phyloP scores from a whole-genome alignment of 2,329 filamentous ascomycete species.

The Sclerotinia borealis region DNA sequence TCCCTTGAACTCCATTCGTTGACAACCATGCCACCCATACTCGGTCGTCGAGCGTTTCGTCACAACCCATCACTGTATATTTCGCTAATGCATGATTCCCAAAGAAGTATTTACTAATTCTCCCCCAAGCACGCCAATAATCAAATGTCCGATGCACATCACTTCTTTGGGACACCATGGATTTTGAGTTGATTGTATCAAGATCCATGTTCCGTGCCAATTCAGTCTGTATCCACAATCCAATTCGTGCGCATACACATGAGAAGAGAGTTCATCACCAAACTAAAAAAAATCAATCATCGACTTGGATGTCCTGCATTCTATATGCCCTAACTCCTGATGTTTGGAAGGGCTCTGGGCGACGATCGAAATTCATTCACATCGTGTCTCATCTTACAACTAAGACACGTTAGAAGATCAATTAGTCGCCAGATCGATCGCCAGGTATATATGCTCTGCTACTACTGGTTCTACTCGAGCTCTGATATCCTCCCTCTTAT shows the following conservation, averaged over 20 bases:
- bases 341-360: neutral
- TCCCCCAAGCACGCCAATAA: neutral
- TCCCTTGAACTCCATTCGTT: neutral
- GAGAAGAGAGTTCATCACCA: neutral
- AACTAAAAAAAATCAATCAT: neutral
- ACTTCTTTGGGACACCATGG: constrained; percentile 12
- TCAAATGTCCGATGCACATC: constrained; percentile 10
- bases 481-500: neutral
- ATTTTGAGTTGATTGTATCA: constrained; percentile 6
- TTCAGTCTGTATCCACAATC: neutral
- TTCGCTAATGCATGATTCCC: neutral
- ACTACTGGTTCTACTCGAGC: neutral
- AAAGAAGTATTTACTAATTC: neutral
- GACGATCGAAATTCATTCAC: neutral
- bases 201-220: constrained; percentile 3
- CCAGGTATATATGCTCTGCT: neutral
- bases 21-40: neutral
- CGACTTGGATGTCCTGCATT: neutral
- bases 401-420: too few relatives aligned
- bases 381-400: too few relatives aligned
- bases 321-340: neutral
- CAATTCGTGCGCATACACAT: neutral
- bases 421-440: neutral
- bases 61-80: neutral
- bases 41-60: neutral